Base-by-base conservation (phyloP, 495 filamentous ascomycete species). In the Platismatia glauca region DNA sequence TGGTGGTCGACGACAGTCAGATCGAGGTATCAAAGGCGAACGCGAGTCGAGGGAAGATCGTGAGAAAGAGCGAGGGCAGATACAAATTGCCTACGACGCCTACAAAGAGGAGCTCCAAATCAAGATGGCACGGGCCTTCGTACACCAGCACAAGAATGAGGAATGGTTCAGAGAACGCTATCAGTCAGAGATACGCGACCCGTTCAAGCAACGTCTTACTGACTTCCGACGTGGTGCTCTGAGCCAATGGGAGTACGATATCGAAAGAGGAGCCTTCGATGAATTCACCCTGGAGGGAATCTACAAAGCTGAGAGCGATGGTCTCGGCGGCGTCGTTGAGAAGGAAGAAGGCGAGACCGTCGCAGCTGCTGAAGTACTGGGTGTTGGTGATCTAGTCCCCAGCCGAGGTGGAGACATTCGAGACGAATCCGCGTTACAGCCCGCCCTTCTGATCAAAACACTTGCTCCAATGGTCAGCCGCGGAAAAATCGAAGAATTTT, bases 81-180 rank as follows among this genome's bases (percentile, higher is more conserved):
- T 99, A 38, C 93, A 97, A 70, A 83, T 82, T 20, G 91, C 91
- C 3, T 99, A 97, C 71, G 95, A 97, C 75, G 68, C 79, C 16
- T 98, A 98, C 76, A 97, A 96, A 70, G 89, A 94, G 71, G 91
- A 96, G 48, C 79, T 97, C 9, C 91, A 96, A 72, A 83, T 90
- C 12, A 93, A 91, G 70, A 91, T 97, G 85, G 89, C 92, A 0
- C 82, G 88, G 63, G 78, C 79, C 3, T 97, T 99, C 69, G 94
- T 99, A 27, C 84, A 87, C 35, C 85, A 89, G 56, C 94, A 97
- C 72, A 95, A 94, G 69, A 81, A 81, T 18, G 94, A 97, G 67
- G 93, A 97, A 69, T 99, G 94, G 94, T 99, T 99, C 76, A 90
- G 87, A 65, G 94, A 99, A 74, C 87, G 90, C 57, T 99, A 99